Percentiles rank a stretch among this genome's conserved stretches.
phyloP scores from a whole-genome alignment of 2,329 filamentous ascomycete species.

The Tolypocladium ophioglossoides region DNA sequence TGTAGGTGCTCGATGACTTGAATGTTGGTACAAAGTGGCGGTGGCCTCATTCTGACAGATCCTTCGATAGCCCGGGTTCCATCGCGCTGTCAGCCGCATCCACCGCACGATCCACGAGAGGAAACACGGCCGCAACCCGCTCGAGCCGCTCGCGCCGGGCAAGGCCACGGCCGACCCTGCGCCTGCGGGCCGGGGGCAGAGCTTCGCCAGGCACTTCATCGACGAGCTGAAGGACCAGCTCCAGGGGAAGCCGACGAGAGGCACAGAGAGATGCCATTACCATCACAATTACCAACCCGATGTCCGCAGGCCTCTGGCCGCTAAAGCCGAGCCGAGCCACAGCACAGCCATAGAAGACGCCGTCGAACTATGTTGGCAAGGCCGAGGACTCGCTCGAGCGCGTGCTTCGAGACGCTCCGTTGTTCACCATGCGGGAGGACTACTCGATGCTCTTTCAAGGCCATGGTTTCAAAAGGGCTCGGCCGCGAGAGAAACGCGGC shows the following conservation, averaged over 20 bases:
- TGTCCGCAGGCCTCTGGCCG: too few relatives aligned
- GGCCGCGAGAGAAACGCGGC: not conserved
- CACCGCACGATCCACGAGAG: slow-evolving; percentile 38
- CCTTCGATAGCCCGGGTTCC: slow-evolving; percentile 39
- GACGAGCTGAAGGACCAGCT: slow-evolving; percentile 41
- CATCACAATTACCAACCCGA: too few relatives aligned
- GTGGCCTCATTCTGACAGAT: too few relatives aligned
- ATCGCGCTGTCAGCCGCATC: slow-evolving; percentile 40
- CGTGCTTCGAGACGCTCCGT: not conserved
- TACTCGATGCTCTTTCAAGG: not conserved
- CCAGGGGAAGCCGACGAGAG: slow-evolving; percentile 28
- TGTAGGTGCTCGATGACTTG: too few relatives aligned
- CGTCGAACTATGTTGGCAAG: not conserved
- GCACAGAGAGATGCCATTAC: too few relatives aligned
- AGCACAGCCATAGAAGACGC: not conserved
- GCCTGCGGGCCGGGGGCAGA: slow-evolving; percentile 8
- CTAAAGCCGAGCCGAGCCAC: not conserved
- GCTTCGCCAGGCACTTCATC: slow-evolving; percentile 36
- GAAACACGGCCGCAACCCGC: slow-evolving; percentile 36
- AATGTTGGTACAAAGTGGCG: too few relatives aligned
- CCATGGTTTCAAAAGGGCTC: not conserved
- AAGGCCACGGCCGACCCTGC: slow-evolving; percentile 35
- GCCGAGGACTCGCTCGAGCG: not conserved
- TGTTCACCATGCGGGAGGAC: not conserved
- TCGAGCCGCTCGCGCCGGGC: slow-evolving; percentile 38